Base-by-base conservation (phyloP, 108 stramenopile species). In the Cyclotella kingstonii region DNA sequence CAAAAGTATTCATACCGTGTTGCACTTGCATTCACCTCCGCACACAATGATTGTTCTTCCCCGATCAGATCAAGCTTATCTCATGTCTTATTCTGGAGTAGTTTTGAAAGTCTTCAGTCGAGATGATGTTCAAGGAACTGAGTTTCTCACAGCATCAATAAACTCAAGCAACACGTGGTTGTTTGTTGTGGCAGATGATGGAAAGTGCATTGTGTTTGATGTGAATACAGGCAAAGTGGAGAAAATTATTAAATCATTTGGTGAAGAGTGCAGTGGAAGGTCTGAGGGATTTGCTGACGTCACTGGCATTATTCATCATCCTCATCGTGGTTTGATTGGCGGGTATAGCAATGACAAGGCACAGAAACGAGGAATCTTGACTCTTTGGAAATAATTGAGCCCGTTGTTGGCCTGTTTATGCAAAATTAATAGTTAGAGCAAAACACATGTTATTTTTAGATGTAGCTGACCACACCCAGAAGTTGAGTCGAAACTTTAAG, bases 261-360 rank as follows among this genome's bases (percentile, higher is more conserved):
- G 70, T 3, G 49, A 30, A 25, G 61, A 80, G 22, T 68, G 78
- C 50, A 66, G 57, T 28, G 70, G 57, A 33, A 41, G 62, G 12
- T 39, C 42, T 26, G 72, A 63, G 4, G 38, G 36, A 14, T 55
- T 51, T n/a, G 68, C 69, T 35, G 91, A 92, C 63, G 69, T 92
- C 15, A 74, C 78, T n/a, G 74, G 73, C 1, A 18, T 93, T 28
- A 30, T 86, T 9, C 79, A 83, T 68, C 91, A 93, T 63, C 91
- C 91, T 45, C 73, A 73, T 50, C 76, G 80, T 42, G 79, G 81
- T 6, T 72, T 89, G 21, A 25, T 93, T 27, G 84, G 71, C 33
- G 83, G 86, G 8, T 93, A 72, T 73, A 84, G 83, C 64, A 87
- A 84, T 65, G 83, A 87, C 71, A 90, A 87, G 74, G 61, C 66